phyloP scores from a whole-genome alignment of 768 basidiomycete genomes.

The Mycena metata region DNA sequence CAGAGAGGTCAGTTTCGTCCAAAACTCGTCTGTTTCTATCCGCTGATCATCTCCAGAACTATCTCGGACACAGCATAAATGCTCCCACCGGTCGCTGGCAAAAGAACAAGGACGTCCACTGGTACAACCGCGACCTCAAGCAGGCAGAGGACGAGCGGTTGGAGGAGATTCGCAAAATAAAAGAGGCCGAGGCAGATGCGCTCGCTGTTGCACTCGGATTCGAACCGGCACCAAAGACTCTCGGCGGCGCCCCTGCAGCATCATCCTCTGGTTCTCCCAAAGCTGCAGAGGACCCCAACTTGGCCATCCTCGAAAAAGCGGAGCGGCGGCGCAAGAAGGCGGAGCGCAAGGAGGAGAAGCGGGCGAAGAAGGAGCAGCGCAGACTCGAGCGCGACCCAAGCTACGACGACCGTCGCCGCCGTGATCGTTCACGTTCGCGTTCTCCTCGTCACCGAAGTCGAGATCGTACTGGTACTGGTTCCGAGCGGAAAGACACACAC shows the following conservation, averaged over 20 bases:
- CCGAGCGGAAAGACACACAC: constrained; percentile 5
- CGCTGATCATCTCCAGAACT: constrained; percentile 70
- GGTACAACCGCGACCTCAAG: constrained; percentile 83
- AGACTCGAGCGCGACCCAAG: constrained; percentile 50
- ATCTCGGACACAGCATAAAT: constrained; percentile 94
- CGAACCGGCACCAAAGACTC: constrained; percentile 65
- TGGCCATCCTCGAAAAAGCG: constrained; percentile 44
- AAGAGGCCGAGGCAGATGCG: constrained; percentile 92
- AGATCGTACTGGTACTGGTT: constrained; percentile 19
- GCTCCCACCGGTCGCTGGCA: constrained; percentile 98
- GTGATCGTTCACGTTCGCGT: constrained; percentile 51
- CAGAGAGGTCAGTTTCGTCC: constrained; percentile 72
- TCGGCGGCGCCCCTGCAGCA: constrained; percentile 39
- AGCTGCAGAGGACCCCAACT: constrained; percentile 31
- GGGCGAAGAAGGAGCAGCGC: constrained; percentile 64
- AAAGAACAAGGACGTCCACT: constrained; percentile 96
- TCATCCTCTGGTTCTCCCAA: constrained; percentile 29
- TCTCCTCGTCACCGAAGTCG: constrained; percentile 39
- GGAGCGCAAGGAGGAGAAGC: constrained; percentile 64
- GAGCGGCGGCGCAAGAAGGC: constrained; percentile 46
- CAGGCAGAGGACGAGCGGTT: constrained; percentile 59
- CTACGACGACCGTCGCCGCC: constrained; percentile 41
- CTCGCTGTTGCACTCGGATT: constrained; percentile 86
- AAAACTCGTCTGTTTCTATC: neutral
- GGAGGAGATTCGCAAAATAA: constrained; percentile 86